Evolutionary conservation across 2,329 filamentous ascomycete genomes (phyloP).

Genomic region (Gaeumannomyces sp.): DNA sequence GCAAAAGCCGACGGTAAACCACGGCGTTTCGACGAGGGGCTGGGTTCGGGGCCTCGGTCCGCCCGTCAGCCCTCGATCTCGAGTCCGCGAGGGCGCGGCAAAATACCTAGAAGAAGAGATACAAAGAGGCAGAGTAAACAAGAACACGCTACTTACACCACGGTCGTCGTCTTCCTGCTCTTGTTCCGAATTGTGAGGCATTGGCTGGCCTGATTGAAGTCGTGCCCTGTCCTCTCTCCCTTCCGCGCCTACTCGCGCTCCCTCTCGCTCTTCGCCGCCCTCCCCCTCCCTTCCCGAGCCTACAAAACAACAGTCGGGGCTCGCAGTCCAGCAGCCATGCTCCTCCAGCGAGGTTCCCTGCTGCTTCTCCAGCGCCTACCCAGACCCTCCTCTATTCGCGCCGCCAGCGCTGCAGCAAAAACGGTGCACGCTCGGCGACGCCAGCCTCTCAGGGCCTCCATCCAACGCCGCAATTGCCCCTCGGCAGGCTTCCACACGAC

Average conservation of each 20-base stretch:
- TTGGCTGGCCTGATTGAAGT: neutral
- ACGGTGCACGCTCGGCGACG: neutral
- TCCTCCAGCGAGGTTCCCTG: slow-evolving; percentile 46
- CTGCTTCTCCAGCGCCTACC: slow-evolving; percentile 42
- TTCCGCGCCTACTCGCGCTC: neutral
- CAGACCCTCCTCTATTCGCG: slow-evolving; percentile 30
- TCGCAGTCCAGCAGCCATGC: slow-evolving; percentile 35
- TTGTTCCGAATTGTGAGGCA: neutral
- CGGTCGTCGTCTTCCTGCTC: neutral
- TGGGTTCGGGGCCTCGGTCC: neutral
- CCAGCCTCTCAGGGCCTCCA: neutral
- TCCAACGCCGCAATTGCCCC: slow-evolving; percentile 1
- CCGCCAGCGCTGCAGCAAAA: slow-evolving; percentile 8
- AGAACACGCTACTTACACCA: neutral
- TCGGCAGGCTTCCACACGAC: slow-evolving; percentile 43
- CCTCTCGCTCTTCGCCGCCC: neutral
- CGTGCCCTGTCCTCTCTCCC: neutral
- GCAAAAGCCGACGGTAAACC: neutral
- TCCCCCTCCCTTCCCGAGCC: neutral
- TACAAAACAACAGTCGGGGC: neutral
- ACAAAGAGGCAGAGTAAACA: neutral
- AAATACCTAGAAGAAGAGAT: neutral
- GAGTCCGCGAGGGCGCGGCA: neutral
- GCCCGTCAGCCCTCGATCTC: neutral
- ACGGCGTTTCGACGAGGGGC: neutral